Base-by-base conservation (phyloP, 2,329 filamentous ascomycete genomes). In the Phyllosticta paracitricarpa region DNA sequence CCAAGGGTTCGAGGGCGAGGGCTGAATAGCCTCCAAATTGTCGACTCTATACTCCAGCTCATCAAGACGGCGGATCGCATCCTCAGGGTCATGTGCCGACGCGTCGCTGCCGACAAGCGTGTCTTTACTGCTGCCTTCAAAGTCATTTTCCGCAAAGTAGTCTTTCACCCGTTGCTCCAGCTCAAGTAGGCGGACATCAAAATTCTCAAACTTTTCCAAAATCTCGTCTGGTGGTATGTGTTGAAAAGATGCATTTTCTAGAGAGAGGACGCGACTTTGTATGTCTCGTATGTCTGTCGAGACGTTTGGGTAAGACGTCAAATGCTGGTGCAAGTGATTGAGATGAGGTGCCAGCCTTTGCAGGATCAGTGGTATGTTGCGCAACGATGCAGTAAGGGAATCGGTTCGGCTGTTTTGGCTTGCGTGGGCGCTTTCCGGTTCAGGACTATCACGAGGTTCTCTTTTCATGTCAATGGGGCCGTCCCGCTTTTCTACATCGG, bases 171-270 rank as follows among this genome's bases (percentile, higher is more conserved):
- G 77, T 51, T 80, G 81, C 70, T 91, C 88, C 6, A 91, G 76
- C 48, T 91, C 88, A 1, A 84, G 81, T 7, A 91, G 77, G 24
- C 88, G 82, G 8, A 85, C 79, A 65, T 91, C 89, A 54, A 83
- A 71, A 56, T 83, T 75, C 35, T 91, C 88, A 66, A 89, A 81
- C 59, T 82, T 84, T 22, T 89, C 86, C 19, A 85, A 77, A 56
- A 89, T 83, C 48, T 89, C 86, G 24, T 91, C 88, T 56, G 88
- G 81, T n/a, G 81, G 81, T 19, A 81, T 78, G 53, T 83, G 79
- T 25, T 84, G 84, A 67, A 91, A 89, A 0, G 87, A 91, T 1
- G 82, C 78, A 57, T 81, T 89, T 72, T 93, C 89, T 5, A 92
- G 77, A 61, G 79, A 77, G 56, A 89, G 86, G 12, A 93, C 72